Conservation (phyloP, 192 early-diverging fungal species). For the Entrophospora sp. region DNA sequence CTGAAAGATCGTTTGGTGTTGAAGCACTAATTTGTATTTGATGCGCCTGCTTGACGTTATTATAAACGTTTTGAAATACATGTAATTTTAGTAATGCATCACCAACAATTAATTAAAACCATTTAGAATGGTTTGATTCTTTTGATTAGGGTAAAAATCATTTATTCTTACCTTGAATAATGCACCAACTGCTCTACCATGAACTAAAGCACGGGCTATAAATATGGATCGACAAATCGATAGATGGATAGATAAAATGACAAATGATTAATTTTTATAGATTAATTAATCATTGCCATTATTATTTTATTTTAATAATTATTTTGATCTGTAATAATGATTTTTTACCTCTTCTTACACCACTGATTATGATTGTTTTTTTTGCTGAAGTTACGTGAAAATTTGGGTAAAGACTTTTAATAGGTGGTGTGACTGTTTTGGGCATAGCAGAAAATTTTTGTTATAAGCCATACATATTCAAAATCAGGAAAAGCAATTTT, state of each 20-base stretch:
- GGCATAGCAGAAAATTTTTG: no score
- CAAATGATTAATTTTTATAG: no score
- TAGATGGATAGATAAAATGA: not conserved
- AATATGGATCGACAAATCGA: not conserved
- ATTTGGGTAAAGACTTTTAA: not conserved
- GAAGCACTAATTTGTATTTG: conserved; percentile 31
- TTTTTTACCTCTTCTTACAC: conserved; percentile 6
- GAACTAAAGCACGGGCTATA: conserved; percentile 52
- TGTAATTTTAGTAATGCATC: conserved; percentile 23
- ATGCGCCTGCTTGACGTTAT: conserved; percentile 20
- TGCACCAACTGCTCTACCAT: conserved; percentile 50
- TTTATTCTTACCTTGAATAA: conserved; percentile 44
- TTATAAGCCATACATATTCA: no score
- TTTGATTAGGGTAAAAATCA: no score
- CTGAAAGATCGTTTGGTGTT: conserved; percentile 29
- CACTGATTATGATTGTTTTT: conserved; percentile 2
- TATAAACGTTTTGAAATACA: conserved; percentile 19
- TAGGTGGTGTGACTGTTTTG: no score
- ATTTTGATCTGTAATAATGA: no score
- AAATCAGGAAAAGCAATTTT: no score
- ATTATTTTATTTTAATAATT: no score
- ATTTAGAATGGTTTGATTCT: no score
- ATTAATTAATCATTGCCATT: no score
- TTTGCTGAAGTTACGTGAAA: not conserved
- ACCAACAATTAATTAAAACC: no score